Base-by-base conservation (phyloP, 129 eudicot genomes). In the Artemisia argyi region DNA sequence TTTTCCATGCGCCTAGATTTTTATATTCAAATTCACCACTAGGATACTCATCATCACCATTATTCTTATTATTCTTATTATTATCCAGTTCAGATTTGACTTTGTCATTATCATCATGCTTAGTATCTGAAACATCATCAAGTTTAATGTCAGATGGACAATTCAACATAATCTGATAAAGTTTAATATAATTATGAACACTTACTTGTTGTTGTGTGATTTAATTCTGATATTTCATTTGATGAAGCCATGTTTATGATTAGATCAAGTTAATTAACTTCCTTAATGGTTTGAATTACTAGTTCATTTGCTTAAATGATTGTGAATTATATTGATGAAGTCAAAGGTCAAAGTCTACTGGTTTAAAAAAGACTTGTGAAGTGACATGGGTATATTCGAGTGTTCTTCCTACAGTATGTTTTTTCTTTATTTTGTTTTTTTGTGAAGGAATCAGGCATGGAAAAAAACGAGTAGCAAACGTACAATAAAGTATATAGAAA, bases 1-100 rank as follows among this genome's bases (percentile, higher is more conserved):
- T 84, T 77, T 75, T 85, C 97, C 88, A 90, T 11, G 63, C 70
- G 54, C 81, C 83, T 7, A 72, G 80, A 16, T 66, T 79, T 57
- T 62, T 57, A 67, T 76, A 87, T 52, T 82, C 86, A 66, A 90
- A 90, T 78, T 88, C 99, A 1, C 97, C 99, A 66, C 71, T 80
- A 19, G 98, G 96, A 65, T 87, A 90, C 50, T 61, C 44, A 61
- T 81, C 77, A 61, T 81, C 75, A 20, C 80, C 76, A 14, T 63
- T 79, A 46, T 67, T 64, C 14, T 28, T 81, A 51, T 17, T 56
- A 49, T 68, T 50, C 35, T 61, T 47, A 52, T 68, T 55, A 47
- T 55, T 47, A 52, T 60, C 81, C 30, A 42, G 19, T 32, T 78
- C 73, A 28, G 79, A 19, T 57, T 39, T 20, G 17, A 53, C 61